These are phyloP conservation scores for Yamadazyma mexicana DNA, from an alignment of 1,139 yeast species.

Conservation along the genomic window DNA sequence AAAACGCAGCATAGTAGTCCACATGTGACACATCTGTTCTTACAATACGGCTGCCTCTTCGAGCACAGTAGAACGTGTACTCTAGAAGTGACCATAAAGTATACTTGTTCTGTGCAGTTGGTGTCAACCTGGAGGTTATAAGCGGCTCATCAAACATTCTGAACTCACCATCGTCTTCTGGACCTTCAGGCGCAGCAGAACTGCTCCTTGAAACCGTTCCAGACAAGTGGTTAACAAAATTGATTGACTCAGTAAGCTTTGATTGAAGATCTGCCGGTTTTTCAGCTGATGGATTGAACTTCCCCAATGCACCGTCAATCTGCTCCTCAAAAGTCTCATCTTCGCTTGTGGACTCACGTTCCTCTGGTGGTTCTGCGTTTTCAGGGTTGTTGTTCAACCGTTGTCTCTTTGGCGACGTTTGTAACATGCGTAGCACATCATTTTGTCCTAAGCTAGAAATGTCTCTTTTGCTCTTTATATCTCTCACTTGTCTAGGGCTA, in stretches of 20 bases:
- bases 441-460: not conserved
- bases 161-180: not conserved
- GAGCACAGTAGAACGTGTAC: slow-evolving; percentile 40
- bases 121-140: slow-evolving; percentile 25
- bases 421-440: slow-evolving; percentile 4
- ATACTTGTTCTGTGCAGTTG: slow-evolving; percentile 20
- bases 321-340: not conserved
- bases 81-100: slow-evolving; percentile 32
- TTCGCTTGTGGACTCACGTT: not conserved
- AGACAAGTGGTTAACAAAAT: not conserved
- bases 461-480: not conserved
- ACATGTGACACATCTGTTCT: not conserved
- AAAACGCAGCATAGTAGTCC: not conserved
- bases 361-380: not conserved
- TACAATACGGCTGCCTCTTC: slow-evolving; percentile 5
- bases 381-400: not conserved
- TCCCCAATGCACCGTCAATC: not conserved
- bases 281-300: not conserved
- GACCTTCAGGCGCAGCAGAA: slow-evolving; percentile 1
- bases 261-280: not conserved
- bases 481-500: not conserved
- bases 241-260: not conserved
- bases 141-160: slow-evolving; percentile 33
- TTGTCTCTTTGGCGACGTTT: slow-evolving; percentile 4
- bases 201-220: slow-evolving; percentile 3